Percentiles rank a stretch among this genome's conserved stretches.
Conservation (phyloP, 805 yeast species). For the Metschnikowia matae region DNA sequence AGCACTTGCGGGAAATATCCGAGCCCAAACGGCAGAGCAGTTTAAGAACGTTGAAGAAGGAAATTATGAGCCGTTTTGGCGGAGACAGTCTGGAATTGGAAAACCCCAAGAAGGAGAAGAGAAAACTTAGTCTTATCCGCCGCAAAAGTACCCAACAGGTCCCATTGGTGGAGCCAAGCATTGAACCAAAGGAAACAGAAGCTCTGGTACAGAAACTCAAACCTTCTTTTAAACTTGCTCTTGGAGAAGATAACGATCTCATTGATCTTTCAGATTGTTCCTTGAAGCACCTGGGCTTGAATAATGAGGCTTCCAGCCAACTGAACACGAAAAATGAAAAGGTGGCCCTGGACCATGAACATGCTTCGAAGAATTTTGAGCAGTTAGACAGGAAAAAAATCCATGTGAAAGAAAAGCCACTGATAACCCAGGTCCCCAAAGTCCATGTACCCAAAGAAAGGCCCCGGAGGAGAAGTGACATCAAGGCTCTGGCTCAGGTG, state of each 20-base stretch:
- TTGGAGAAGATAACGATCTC: not conserved
- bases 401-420: not conserved
- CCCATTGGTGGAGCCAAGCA: not conserved
- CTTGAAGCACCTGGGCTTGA: no score
- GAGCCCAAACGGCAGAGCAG: not conserved
- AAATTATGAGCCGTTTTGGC: not conserved
- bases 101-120: not conserved
- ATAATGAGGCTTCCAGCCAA: not conserved
- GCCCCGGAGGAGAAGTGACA: not conserved
- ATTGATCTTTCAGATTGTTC: constrained; percentile 1
- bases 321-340: not conserved
- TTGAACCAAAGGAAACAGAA: not conserved
- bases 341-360: not conserved
- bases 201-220: not conserved
- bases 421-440: not conserved
- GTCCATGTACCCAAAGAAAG: not conserved
- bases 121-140: not conserved
- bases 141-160: not conserved
- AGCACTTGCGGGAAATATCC: not conserved
- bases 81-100: not conserved
- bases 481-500: constrained; percentile 3
- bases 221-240: not conserved
- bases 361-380: not conserved
- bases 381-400: not conserved
- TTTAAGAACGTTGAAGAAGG: not conserved